These are phyloP conservation scores for Alternaria conjuncta DNA, from an alignment of 2,329 filamentous ascomycete genomes.

Conservation along the genomic window DNA sequence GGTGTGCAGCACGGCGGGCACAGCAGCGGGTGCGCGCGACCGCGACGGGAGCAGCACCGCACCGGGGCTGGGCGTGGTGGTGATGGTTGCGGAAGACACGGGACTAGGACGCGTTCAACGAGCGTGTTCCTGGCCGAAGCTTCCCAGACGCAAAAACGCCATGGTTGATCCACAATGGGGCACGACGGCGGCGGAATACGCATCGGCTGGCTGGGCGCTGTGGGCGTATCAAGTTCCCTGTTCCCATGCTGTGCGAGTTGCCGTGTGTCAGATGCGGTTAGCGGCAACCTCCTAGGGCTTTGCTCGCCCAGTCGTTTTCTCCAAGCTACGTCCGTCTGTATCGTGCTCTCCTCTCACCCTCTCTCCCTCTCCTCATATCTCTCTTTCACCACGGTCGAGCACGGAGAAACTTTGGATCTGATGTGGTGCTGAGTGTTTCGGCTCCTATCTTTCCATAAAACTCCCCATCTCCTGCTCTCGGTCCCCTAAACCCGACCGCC, in stretches of 20 bases:
- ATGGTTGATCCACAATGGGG: conserved; percentile 32
- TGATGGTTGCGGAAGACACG: conserved; percentile 26
- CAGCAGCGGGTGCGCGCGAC: conserved; percentile 14
- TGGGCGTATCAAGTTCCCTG: conserved; percentile 27
- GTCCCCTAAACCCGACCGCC: conserved; percentile 43
- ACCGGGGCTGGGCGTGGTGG: conserved; percentile 6
- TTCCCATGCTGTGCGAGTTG: conserved; percentile 42
- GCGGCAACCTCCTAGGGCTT: conserved; percentile 35
- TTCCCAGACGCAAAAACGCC: conserved; percentile 41
- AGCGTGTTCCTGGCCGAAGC: conserved; percentile 44
- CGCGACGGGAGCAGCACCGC: conserved; percentile 14
- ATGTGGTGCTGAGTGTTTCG: conserved; percentile 47
- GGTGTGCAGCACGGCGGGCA: conserved; percentile 8
- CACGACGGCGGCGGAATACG: conserved; percentile 16
- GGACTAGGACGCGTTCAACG: conserved; percentile 34
- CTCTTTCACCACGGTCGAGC: conserved; percentile 46
- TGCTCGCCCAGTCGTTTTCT: conserved; percentile 46
- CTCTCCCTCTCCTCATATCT: conserved; percentile 35
- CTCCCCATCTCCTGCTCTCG: conserved; percentile 46
- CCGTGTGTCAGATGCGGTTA: conserved; percentile 26
- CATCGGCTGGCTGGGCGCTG: conserved; percentile 21
- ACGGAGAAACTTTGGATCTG: conserved; percentile 46
- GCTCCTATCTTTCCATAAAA: conserved; percentile 45
- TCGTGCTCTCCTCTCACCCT: conserved; percentile 38
- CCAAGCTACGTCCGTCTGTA: conserved; percentile 44